phyloP scores from a whole-genome alignment of 768 basidiomycete species.

The Lentinula detonsa region DNA sequence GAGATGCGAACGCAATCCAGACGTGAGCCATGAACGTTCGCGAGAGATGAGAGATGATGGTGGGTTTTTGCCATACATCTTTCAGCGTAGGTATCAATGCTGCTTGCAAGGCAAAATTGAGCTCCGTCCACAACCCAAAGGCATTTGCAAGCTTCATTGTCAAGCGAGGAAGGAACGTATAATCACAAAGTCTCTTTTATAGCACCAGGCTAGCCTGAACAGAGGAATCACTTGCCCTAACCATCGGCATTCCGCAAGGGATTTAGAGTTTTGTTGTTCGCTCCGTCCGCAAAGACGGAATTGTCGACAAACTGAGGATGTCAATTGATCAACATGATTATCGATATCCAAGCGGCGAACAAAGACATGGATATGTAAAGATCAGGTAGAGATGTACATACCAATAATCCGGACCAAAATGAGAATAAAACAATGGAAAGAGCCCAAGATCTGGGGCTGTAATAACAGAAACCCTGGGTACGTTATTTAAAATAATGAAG shows the following conservation, averaged over 20 bases:
- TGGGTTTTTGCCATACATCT: conserved; percentile 22
- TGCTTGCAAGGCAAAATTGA: conserved; percentile 20
- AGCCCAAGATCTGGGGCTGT: background rate
- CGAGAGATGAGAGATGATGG: conserved; percentile 27
- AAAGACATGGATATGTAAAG: background rate
- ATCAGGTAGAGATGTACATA: background rate
- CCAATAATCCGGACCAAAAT: background rate
- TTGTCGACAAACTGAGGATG: background rate
- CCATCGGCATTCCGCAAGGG: background rate
- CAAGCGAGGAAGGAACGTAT: background rate
- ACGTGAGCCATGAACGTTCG: conserved; percentile 35
- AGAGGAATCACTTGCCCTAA: background rate
- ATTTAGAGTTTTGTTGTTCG: background rate
- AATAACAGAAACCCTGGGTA: background rate
- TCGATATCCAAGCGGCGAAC: background rate
- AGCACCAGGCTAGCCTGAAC: background rate
- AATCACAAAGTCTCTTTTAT: background rate
- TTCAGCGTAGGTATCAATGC: conserved; percentile 30
- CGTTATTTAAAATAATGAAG: background rate
- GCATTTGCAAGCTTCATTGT: background rate
- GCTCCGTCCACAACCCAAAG: conserved; percentile 19
- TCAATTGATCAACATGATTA: background rate
- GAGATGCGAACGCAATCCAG: conserved; percentile 29
- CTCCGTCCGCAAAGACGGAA: background rate
- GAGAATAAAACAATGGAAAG: background rate